phyloP scores from a whole-genome alignment of 2,329 filamentous ascomycete species.

The Aspergillus puulaauensis region DNA sequence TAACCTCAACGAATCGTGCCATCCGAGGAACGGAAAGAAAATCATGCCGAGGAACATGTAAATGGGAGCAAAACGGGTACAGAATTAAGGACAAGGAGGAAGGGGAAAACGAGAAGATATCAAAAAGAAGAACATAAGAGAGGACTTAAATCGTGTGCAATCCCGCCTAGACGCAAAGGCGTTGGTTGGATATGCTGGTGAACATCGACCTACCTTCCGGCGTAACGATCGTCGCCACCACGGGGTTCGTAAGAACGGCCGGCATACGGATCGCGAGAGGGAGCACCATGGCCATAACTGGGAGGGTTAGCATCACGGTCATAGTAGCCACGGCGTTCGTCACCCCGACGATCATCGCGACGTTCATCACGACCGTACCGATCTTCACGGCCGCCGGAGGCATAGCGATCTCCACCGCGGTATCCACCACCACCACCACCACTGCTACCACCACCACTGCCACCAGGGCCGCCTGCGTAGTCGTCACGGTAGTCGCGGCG shows the following conservation, averaged over 20 bases:
- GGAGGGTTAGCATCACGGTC: constrained; percentile 54
- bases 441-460: constrained; percentile 31
- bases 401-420: constrained; percentile 45
- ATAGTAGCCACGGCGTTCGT: constrained; percentile 52
- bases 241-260: constrained; percentile 40
- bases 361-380: constrained; percentile 46
- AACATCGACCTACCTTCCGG: constrained; percentile 39
- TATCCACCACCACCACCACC: constrained; percentile 40
- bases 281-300: constrained; percentile 39
- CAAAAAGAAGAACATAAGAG: constrained; percentile 12
- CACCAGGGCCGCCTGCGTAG: constrained; percentile 39
- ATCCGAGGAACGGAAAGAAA: constrained; percentile 15
- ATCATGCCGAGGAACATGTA: constrained; percentile 35
- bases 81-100: constrained; percentile 18
- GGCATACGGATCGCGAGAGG: constrained; percentile 28
- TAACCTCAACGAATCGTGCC: constrained; percentile 32
- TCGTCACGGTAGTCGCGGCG: constrained; percentile 49
- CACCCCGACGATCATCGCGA: constrained; percentile 53
- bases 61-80: constrained; percentile 25
- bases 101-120: constrained; percentile 22
- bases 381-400: constrained; percentile 28
- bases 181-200: constrained; percentile 20
- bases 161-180: constrained; percentile 5
- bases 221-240: constrained; percentile 38
- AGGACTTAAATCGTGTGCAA: background rate